These are phyloP conservation scores for Maudiozyma bulderi DNA, from an alignment of 805 yeast genomes.

Conservation along the genomic window DNA sequence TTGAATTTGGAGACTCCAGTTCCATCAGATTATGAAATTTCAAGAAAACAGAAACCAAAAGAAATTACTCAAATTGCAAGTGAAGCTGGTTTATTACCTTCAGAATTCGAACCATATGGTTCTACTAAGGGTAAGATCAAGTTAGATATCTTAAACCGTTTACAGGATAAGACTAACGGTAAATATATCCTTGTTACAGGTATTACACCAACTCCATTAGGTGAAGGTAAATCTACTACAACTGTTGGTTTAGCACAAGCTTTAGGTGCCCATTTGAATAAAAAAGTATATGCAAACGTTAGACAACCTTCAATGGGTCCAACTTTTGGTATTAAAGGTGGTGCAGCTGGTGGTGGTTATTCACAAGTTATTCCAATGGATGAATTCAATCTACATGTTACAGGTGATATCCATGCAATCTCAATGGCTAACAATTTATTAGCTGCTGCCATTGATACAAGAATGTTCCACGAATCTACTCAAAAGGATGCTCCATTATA, in stretches of 20 bases:
- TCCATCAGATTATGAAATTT: slow-evolving; percentile 73
- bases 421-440: slow-evolving; percentile 71
- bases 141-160: slow-evolving; percentile 51
- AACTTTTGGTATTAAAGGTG: slow-evolving; percentile 96
- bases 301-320: slow-evolving; percentile 99
- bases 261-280: slow-evolving; percentile 77
- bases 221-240: slow-evolving; percentile 96
- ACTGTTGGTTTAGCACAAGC: slow-evolving; percentile 97
- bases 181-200: slow-evolving; percentile 90
- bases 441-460: slow-evolving; percentile 79
- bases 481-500: slow-evolving; percentile 64
- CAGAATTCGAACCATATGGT: slow-evolving; percentile 68
- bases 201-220: slow-evolving; percentile 95
- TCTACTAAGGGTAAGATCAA: slow-evolving; percentile 70
- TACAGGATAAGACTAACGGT: slow-evolving; percentile 56
- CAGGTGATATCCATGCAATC: slow-evolving; percentile 89
- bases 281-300: slow-evolving; percentile 83
- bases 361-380: slow-evolving; percentile 98
- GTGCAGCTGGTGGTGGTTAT: slow-evolving; percentile 99
- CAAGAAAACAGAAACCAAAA: slow-evolving; percentile 67
- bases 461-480: slow-evolving; percentile 76
- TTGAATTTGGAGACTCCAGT: slow-evolving; percentile 54
- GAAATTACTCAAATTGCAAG: slow-evolving; percentile 56
- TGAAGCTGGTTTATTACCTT: slow-evolving; percentile 57
- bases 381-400: slow-evolving; percentile 93